phyloP scores from a whole-genome alignment of 176 grass and related monocot species.

The Phyllostachys edulis region DNA sequence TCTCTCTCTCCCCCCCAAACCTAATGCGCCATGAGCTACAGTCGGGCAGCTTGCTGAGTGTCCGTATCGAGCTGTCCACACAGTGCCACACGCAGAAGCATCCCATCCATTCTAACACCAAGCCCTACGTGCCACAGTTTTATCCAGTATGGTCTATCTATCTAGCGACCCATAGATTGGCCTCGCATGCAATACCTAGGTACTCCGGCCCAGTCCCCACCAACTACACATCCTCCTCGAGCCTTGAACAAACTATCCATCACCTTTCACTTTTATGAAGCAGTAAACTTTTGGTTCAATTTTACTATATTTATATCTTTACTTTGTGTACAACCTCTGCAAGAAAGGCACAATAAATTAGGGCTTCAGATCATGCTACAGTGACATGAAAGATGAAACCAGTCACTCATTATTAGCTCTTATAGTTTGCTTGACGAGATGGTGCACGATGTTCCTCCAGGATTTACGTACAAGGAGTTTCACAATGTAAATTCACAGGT shows the following conservation, averaged over 20 bases:
- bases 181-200: constrained; percentile 10
- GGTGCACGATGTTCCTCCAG: neutral
- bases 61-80: constrained; percentile 27
- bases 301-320: constrained; percentile 16
- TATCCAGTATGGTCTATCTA: neutral
- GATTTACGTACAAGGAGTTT: neutral
- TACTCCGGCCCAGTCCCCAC: neutral
- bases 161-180: neutral
- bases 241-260: constrained; percentile 34
- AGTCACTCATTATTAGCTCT: neutral
- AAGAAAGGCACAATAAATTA: neutral
- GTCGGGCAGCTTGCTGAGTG: constrained; percentile 13
- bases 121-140: constrained; percentile 1
- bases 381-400: neutral
- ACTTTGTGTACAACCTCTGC: neutral
- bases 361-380: neutral
- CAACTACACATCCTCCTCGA: constrained; percentile 41
- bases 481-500: neutral
- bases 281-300: constrained; percentile 5
- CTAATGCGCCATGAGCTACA: constrained; percentile 16
- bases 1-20: neutral
- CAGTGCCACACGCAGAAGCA: constrained; percentile 2
- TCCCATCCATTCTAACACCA: neutral
- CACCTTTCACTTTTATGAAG: constrained; percentile 46
- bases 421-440: too few species aligned